These are phyloP conservation scores for Lepidium aucheri DNA, from an alignment of 345 rosid species.

Conservation along the genomic window DNA sequence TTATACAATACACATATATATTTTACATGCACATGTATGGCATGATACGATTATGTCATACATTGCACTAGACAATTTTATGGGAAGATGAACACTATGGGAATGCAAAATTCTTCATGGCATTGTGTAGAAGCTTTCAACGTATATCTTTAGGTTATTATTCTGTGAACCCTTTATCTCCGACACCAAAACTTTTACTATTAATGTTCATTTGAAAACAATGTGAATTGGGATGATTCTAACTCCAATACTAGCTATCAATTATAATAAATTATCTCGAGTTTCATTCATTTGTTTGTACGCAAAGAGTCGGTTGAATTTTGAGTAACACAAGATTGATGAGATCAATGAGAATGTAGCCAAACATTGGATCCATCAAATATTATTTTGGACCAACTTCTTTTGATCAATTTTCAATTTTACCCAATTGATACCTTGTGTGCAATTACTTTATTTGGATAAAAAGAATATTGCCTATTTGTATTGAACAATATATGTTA, in stretches of 20 bases:
- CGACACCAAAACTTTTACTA: conserved; percentile 3
- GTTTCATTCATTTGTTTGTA: conserved; percentile 40
- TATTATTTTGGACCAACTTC: conserved; percentile 33
- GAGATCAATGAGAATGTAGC: conserved; percentile 28
- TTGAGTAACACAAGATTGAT: conserved; percentile 32
- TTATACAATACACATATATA: not conserved
- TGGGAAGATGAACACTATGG: conserved; percentile 12
- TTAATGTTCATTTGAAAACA: not conserved
- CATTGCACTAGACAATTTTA: conserved; percentile 10
- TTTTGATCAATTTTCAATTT: not conserved
- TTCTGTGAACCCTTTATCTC: not conserved
- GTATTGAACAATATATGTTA: not conserved
- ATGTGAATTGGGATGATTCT: not conserved
- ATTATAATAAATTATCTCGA: not conserved
- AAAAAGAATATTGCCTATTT: not conserved
- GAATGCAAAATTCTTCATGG: conserved; percentile 21
- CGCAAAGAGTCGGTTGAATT: conserved; percentile 36
- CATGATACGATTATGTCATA: conserved; percentile 5
- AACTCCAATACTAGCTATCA: not conserved
- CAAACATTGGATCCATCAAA: conserved; percentile 30
- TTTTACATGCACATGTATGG: too few relatives aligned
- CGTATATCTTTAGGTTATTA: conserved; percentile 14
- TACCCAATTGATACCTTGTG: not conserved
- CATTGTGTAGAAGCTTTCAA: not conserved
- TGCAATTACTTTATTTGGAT: not conserved